phyloP scores from a whole-genome alignment of 371 early-diverging fungal genomes.

The Cokeromyces recurvatus region DNA sequence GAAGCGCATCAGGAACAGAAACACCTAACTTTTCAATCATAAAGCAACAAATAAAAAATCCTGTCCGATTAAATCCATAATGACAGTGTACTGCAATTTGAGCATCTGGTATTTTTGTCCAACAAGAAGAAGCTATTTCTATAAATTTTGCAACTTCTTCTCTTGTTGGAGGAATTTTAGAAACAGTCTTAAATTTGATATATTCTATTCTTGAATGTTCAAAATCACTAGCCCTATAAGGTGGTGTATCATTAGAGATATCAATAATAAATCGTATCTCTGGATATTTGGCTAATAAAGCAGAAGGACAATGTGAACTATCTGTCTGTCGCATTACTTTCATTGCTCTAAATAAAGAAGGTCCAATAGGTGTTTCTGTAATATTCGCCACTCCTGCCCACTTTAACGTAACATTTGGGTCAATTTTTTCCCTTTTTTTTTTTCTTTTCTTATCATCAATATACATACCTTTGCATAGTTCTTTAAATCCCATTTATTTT shows the following conservation, averaged over 20 bases:
- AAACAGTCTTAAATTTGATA: conserved; percentile 59
- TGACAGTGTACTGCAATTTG: conserved; percentile 76
- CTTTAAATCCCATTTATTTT: conserved; percentile 68
- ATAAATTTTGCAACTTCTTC: conserved; percentile 58
- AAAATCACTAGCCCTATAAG: conserved; percentile 61
- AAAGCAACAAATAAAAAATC: conserved; percentile 67
- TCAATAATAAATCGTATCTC: conserved; percentile 57
- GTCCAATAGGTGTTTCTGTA: conserved; percentile 43
- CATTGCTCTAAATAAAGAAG: conserved; percentile 56
- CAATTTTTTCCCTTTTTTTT: too few relatives aligned
- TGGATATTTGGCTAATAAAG: conserved; percentile 56
- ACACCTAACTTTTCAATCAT: conserved; percentile 57
- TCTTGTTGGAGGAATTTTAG: conserved; percentile 63
- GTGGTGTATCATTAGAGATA: conserved; percentile 55
- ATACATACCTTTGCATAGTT: conserved; percentile 61
- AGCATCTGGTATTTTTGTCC: conserved; percentile 54
- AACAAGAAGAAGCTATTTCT: conserved; percentile 44
- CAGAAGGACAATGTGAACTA: conserved; percentile 56
- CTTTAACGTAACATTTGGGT: too few relatives aligned
- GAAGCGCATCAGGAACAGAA: conserved; percentile 56
- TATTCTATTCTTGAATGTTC: conserved; percentile 55
- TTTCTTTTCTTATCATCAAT: too few relatives aligned
- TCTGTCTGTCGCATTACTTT: conserved; percentile 68
- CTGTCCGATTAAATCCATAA: conserved; percentile 71
- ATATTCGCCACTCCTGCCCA: conserved; percentile 57